phyloP scores from a whole-genome alignment of 2,329 filamentous ascomycete genomes.

The Penicillium sp. region DNA sequence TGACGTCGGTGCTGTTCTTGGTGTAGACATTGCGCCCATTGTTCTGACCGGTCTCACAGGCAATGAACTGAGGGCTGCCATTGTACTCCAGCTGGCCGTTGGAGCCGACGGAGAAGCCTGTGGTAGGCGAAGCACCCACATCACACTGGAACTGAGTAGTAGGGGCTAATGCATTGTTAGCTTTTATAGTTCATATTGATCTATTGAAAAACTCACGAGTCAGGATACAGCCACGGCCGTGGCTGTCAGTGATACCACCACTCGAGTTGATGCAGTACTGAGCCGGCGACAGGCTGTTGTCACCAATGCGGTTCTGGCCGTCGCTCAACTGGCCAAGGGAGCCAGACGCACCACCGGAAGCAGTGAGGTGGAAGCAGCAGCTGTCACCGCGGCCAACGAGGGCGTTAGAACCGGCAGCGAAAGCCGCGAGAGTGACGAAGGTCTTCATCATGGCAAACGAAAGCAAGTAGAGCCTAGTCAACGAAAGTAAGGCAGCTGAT shows the following conservation, averaged over 20 bases:
- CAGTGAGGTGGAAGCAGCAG: slow-evolving; percentile 56
- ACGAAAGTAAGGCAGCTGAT: slow-evolving; percentile 9
- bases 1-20: slow-evolving; percentile 31
- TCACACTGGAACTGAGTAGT: slow-evolving; percentile 65
- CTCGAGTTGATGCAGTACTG: slow-evolving; percentile 56
- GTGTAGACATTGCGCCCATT: slow-evolving; percentile 45
- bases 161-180: slow-evolving; percentile 39
- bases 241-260: slow-evolving; percentile 55
- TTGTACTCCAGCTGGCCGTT: slow-evolving; percentile 55
- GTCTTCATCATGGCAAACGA: slow-evolving; percentile 35
- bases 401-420: slow-evolving; percentile 45
- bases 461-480: not conserved
- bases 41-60: slow-evolving; percentile 55
- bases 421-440: slow-evolving; percentile 38
- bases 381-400: slow-evolving; percentile 37
- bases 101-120: slow-evolving; percentile 57
- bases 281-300: slow-evolving; percentile 44
- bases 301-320: slow-evolving; percentile 61
- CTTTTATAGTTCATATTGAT: not conserved
- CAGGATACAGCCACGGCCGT: slow-evolving; percentile 61
- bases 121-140: slow-evolving; percentile 48
- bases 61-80: slow-evolving; percentile 55
- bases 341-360: slow-evolving; percentile 52
- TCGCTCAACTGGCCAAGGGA: slow-evolving; percentile 59
- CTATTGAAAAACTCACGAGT: slow-evolving; percentile 48